Evolutionary conservation across 805 yeast species (phyloP).

Genomic region (Cyberlindnera bimundalis): DNA sequence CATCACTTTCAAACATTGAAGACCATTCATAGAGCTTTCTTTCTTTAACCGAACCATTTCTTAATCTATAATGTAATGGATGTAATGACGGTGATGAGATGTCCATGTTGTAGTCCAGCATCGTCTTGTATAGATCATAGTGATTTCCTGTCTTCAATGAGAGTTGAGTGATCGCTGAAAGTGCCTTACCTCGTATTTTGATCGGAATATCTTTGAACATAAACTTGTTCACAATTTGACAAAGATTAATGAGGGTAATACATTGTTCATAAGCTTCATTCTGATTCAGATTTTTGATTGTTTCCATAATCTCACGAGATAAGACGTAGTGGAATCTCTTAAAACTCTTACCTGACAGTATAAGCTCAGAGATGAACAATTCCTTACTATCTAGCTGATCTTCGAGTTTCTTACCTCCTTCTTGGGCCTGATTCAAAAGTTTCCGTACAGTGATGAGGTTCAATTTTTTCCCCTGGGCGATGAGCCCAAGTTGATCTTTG

Average conservation of each 20-base stretch:
- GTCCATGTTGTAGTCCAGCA: constrained; percentile 2
- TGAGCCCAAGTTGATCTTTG: not conserved
- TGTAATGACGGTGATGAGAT: not conserved
- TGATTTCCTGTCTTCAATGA: not conserved
- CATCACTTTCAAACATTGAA: constrained; percentile 1
- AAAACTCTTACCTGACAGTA: not conserved
- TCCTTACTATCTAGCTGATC: not conserved
- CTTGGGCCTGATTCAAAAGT: not conserved
- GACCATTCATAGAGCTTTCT: constrained; percentile 6
- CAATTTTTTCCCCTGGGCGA: not conserved
- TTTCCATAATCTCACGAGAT: not conserved
- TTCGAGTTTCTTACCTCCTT: not conserved
- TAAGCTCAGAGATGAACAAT: not conserved
- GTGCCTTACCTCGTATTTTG: not conserved
- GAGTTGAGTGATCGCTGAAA: not conserved
- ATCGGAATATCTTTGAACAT: not conserved
- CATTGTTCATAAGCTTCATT: not conserved
- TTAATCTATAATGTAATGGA: not conserved
- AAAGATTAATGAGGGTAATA: not conserved
- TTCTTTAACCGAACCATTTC: constrained; percentile 1
- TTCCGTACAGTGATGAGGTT: constrained; percentile 2
- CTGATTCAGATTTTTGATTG: not conserved
- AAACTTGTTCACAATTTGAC: not conserved
- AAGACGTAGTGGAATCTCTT: not conserved
- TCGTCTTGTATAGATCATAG: not conserved